Evolutionary conservation across 306 rosid genomes (phyloP).

Genomic region (Morella rubra): DNA sequence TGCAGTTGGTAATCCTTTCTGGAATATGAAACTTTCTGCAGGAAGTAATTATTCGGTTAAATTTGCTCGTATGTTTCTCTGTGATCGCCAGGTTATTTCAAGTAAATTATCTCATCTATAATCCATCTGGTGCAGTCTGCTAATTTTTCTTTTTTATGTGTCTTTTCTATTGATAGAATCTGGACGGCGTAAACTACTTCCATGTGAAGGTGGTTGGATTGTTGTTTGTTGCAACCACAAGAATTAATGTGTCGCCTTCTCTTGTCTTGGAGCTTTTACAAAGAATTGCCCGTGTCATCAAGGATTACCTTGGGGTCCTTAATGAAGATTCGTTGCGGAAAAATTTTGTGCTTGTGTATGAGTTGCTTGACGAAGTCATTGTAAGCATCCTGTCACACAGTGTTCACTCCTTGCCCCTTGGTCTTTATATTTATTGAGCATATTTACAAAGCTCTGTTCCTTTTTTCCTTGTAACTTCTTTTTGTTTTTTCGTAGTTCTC

Average conservation of each 20-base stretch:
- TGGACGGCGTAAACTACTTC: slow-evolving; percentile 85
- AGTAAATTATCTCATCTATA: slow-evolving; percentile 1
- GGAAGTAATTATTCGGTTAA: not conserved
- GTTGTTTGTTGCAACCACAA: slow-evolving; percentile 79
- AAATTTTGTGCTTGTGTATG: slow-evolving; percentile 83
- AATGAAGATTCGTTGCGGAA: slow-evolving; percentile 75
- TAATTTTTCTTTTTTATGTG: slow-evolving; percentile 16
- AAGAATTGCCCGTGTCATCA: slow-evolving; percentile 79
- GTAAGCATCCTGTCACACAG: slow-evolving; percentile 45
- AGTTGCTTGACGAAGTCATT: slow-evolving; percentile 88
- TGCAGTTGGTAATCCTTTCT: not conserved
- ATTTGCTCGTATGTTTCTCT: slow-evolving; percentile 8
- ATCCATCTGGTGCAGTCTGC: slow-evolving; percentile 4
- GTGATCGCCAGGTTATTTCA: not conserved
- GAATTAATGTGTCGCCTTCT: slow-evolving; percentile 67
- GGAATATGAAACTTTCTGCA: not conserved
- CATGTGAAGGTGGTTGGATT: slow-evolving; percentile 88
- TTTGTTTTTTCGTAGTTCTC: not conserved
- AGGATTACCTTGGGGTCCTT: slow-evolving; percentile 83
- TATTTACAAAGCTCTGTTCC: slow-evolving; percentile 13
- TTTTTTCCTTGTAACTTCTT: slow-evolving; percentile 4
- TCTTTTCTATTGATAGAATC: slow-evolving; percentile 47
- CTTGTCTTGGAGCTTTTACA: slow-evolving; percentile 84
- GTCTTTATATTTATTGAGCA: slow-evolving; percentile 24
- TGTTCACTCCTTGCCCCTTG: slow-evolving; percentile 9